phyloP scores from a whole-genome alignment of 768 basidiomycete species.

The Mrakia gelida region DNA sequence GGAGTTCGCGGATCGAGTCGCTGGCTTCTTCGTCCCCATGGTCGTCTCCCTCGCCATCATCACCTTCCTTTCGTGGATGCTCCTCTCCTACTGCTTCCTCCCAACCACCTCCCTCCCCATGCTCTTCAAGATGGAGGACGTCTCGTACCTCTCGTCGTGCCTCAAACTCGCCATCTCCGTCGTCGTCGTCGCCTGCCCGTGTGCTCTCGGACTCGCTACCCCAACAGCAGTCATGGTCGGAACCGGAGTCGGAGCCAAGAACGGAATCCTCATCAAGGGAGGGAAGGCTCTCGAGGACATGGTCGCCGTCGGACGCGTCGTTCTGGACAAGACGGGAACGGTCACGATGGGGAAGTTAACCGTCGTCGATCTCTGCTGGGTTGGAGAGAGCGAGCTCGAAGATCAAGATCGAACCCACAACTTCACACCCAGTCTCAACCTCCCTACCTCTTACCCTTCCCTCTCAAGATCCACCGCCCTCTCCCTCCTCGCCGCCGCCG shows the following conservation, averaged over 20 bases:
- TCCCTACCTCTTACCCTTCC: constrained; percentile 18
- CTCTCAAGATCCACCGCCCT: constrained; percentile 56
- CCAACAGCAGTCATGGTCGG: constrained; percentile 99
- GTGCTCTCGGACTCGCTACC: constrained; percentile 90
- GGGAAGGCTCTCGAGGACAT: constrained; percentile 91
- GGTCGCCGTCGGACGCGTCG: constrained; percentile 69
- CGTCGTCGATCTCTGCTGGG: constrained; percentile 75
- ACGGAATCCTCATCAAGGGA: constrained; percentile 97
- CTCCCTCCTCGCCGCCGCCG: constrained; percentile 77
- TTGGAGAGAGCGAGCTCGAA: constrained; percentile 15
- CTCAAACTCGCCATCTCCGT: constrained; percentile 97
- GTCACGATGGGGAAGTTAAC: constrained; percentile 90
- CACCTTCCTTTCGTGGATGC: constrained; percentile 81
- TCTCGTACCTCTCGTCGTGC: constrained; percentile 79
- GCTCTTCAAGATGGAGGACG: constrained; percentile 79
- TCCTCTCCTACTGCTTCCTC: constrained; percentile 55
- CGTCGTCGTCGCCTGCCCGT: constrained; percentile 96
- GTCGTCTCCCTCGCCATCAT: constrained; percentile 75
- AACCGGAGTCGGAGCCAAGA: constrained; percentile 91
- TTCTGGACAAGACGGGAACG: constrained; percentile 96
- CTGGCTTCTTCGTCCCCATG: constrained; percentile 89
- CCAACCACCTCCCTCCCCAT: constrained; percentile 61
- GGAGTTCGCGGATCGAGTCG: constrained; percentile 88
- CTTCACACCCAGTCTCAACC: background rate
- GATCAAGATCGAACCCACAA: background rate